Conservation (phyloP, 257 asterid genomes). For the Anisodus tanguticus region DNA sequence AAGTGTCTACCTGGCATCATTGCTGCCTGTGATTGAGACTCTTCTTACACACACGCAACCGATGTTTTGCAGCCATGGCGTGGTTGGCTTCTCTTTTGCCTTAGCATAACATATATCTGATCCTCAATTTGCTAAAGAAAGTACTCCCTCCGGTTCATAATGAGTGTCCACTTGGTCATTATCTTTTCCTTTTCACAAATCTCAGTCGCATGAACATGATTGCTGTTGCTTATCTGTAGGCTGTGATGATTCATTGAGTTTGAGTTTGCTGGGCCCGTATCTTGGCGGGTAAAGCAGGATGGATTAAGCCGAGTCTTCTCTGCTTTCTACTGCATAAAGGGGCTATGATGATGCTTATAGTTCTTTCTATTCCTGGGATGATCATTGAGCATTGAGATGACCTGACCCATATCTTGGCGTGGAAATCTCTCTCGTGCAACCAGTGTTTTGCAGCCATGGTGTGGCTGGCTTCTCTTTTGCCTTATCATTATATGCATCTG, state of each 20-base stretch:
- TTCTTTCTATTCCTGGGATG: background rate
- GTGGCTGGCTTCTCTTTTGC: conserved; percentile 34
- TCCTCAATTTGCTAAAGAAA: conserved; percentile 14
- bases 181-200: background rate
- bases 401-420: background rate
- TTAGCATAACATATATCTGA: background rate
- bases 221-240: background rate
- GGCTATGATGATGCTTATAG: background rate
- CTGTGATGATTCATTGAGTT: background rate
- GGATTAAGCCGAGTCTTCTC: background rate
- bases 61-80: conserved; percentile 43
- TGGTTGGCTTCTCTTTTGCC: conserved; percentile 9
- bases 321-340: background rate
- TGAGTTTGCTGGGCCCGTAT: background rate
- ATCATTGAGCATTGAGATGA: background rate
- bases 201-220: background rate
- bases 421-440: conserved; percentile 36
- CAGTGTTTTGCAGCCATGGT: conserved; percentile 49
- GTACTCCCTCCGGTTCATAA: no score
- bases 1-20: no score
- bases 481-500: conserved; percentile 36
- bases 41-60: conserved; percentile 6
- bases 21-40: background rate
- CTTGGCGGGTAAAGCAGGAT: background rate
- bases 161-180: no score